Evolutionary conservation across 805 yeast species (phyloP), one percentile per base, ranked within the genome.

Genomic region (Lachancea sp.): DNA sequence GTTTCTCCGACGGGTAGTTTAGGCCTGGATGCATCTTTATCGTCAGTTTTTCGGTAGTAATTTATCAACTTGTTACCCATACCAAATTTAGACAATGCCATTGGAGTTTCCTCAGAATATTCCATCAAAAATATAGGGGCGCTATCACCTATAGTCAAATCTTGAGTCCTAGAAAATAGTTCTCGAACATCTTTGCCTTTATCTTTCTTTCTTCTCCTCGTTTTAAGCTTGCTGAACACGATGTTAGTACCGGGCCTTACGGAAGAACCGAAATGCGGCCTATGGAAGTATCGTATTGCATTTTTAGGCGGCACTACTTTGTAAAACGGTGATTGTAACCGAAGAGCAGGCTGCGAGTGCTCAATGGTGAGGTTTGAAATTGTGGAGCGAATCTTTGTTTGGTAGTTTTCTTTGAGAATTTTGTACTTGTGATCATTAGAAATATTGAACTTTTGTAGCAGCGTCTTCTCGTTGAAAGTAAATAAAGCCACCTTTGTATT

Each of bases 41-140:
- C 87, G 43, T 70, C 70, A 45, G 75, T 77, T 58, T 90, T 90
- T 49, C 98, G 74, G 61, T 92, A 92, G 58, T 92, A 92, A 56
- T 92, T 92, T 51, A 92, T 84, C 44, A 92, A 65, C 58, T 90
- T 92, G 32, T 89, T 82, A 6, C 96, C 94, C 98, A 92, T 92
- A 44, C 98, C 98, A 60, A 83, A 86, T 45, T 85, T 86, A 3
- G 90, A 83, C 22, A 92, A 64, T 1, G 85, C 82, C 33, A 79
- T 64, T 1, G 98, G 98, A 38, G 70, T 69, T 60, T 92, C 95
- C 59, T 92, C 98, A 9, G 92, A 76, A 58, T 90, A 92, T 57
- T 92, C 98, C 70, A 88, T 68, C 38, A 85, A 69, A 45, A 87
- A 77, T 12, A 86, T 71, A 11, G 79, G 77, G 0, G 87, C 88